Evolutionary conservation across 495 filamentous ascomycete species (phyloP).

Genomic region (Lophiotrema nucula): DNA sequence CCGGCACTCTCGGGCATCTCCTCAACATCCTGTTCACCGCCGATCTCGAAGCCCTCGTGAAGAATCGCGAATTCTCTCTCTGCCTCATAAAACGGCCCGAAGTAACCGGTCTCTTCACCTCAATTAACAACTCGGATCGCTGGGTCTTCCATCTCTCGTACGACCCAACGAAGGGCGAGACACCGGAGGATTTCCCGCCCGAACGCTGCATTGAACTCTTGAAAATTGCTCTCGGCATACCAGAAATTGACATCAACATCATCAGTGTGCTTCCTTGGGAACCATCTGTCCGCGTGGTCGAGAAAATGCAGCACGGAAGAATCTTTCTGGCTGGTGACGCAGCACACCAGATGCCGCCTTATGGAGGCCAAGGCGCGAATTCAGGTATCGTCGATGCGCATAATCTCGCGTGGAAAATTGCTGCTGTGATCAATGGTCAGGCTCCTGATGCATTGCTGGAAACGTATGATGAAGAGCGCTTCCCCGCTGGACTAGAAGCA

Average conservation of each 20-base stretch:
- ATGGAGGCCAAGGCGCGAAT: slow-evolving; percentile 51
- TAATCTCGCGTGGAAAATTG: no score
- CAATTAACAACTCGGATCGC: slow-evolving; percentile 42
- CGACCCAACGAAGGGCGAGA: slow-evolving; percentile 28
- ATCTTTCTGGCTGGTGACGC: slow-evolving; percentile 53
- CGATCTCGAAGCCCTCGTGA: slow-evolving; percentile 33
- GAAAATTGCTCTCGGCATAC: slow-evolving; percentile 21
- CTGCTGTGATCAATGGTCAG: no score
- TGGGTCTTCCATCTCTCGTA: slow-evolving; percentile 35
- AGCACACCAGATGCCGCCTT: slow-evolving; percentile 51
- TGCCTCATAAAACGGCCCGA: slow-evolving; percentile 32
- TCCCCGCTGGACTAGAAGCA: no score
- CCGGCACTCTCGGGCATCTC: slow-evolving; percentile 41
- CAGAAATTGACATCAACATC: slow-evolving; percentile 24
- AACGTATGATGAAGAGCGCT: no score
- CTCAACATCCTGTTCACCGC: slow-evolving; percentile 45
- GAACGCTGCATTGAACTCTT: slow-evolving; percentile 28
- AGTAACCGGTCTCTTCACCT: slow-evolving; percentile 32
- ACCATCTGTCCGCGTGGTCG: slow-evolving; percentile 3
- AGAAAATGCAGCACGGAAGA: slow-evolving; percentile 38
- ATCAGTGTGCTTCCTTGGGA: neutral
- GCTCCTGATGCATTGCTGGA: no score
- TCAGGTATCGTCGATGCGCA: no score
- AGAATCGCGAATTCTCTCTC: slow-evolving; percentile 33
- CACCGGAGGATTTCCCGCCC: slow-evolving; percentile 27